Evolutionary conservation across 2,329 filamentous ascomycete genomes (phyloP), one percentile per base, ranked within the genome.

Genomic region (Furcasterigmium furcatum): DNA sequence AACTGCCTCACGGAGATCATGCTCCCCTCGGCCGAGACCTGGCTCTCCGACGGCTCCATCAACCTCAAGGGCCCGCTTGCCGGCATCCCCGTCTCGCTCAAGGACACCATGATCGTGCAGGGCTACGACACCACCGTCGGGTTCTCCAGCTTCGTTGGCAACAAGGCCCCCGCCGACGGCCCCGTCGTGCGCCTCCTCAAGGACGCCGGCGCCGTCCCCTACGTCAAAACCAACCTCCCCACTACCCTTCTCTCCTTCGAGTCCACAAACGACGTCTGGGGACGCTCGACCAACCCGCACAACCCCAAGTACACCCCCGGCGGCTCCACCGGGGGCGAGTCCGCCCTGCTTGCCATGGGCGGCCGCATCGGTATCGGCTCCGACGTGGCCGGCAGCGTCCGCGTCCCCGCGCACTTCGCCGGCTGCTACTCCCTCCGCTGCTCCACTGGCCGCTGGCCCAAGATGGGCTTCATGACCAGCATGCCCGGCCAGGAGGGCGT

Each of bases 401-500:
- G 91, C 43, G 85, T 80, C 2, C 92, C 91, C 0, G 92, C 91
- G 5, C 90, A 95, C 56, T 96, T 91, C 71, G 87, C 87, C 3
- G 91, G 91, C 9, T 89, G 92, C 61, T 96, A 95, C 65, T 86
- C 87, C 16, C 70, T 96, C 20, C 82, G 88, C 29, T 96, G 91
- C 67, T 91, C 88, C 4, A 95, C 88, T 2, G 91, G 92, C 2
- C 79, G 91, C 41, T 96, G 91, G 90, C 89, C 90, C 1, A 95
- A 95, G 64, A 77, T 81, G 35, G 90, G 90, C 9, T 84, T 90
- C 61, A 80, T 80, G 50, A 96, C 91, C 1, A 91, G 87, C 56
- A 96, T 96, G 90, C 83, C 88, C 0, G 92, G 92, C 0, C 91
- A 96, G 62, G 92, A 96, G 61, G 91, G 91, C 1, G 83, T 96